phyloP scores from a whole-genome alignment of 2,329 filamentous ascomycete species.

The Aureobasidium mangrovei region DNA sequence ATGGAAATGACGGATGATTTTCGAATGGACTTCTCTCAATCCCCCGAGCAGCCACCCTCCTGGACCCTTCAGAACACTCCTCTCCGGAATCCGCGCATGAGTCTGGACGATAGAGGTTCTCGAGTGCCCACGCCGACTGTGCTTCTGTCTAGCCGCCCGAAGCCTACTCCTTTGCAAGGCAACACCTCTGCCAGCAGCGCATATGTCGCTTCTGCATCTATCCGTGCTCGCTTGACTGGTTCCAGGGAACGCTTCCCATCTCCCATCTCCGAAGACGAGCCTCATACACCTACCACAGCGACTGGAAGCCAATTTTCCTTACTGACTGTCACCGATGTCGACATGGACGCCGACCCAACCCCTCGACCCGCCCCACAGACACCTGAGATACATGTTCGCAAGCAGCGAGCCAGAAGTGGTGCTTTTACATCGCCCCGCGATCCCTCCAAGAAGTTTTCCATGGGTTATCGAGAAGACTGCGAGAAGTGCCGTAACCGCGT shows the following conservation, averaged over 20 bases:
- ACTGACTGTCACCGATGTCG: constrained; percentile 29
- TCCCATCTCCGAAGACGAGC: constrained; percentile 29
- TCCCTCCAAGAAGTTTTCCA: constrained; percentile 22
- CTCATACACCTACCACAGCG: constrained; percentile 24
- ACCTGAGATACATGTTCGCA: constrained; percentile 22
- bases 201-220: not conserved
- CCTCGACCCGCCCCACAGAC: constrained; percentile 16
- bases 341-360: constrained; percentile 22
- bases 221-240: constrained; percentile 1
- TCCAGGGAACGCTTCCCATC: constrained; percentile 21
- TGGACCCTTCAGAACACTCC: constrained; percentile 8
- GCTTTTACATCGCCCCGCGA: constrained; percentile 19
- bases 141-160: not conserved
- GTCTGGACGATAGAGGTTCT: constrained; percentile 3
- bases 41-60: constrained; percentile 7
- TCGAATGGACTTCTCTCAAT: constrained; percentile 4
- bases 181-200: not conserved
- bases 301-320: constrained; percentile 29
- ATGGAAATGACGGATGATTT: constrained; percentile 14
- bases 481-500: constrained; percentile 40
- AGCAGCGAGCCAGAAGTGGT: constrained; percentile 29
- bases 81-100: constrained; percentile 11
- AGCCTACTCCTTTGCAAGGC: constrained; percentile 3
- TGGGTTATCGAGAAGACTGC: constrained; percentile 43
- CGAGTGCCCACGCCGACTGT: constrained; percentile 12